Evolutionary conservation across 1,284 basidiomycete species (phyloP).

Genomic region (Calocybe gambosa): DNA sequence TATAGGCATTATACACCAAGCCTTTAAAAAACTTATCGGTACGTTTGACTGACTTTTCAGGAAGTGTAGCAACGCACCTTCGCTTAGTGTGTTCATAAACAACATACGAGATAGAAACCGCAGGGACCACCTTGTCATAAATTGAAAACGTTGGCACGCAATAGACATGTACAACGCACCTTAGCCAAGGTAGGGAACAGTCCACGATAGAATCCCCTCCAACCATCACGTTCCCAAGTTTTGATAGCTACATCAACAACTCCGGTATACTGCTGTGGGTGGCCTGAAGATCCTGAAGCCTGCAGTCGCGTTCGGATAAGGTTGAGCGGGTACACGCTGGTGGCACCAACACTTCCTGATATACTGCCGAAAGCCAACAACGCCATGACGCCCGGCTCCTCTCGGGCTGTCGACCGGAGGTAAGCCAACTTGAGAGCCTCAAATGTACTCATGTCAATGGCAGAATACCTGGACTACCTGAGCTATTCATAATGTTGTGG

Average conservation of each 20-base stretch:
- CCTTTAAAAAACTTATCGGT: slow-evolving; percentile 19
- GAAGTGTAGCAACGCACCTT: slow-evolving; percentile 39
- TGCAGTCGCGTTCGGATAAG: slow-evolving; percentile 92
- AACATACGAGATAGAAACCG: slow-evolving; percentile 92
- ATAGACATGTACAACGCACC: slow-evolving; percentile 31
- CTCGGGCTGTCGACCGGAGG: slow-evolving; percentile 69
- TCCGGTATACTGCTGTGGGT: slow-evolving; percentile 85
- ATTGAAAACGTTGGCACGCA: background rate
- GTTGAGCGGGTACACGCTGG: slow-evolving; percentile 89
- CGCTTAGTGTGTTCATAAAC: slow-evolving; percentile 82
- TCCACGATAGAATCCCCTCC: slow-evolving; percentile 94
- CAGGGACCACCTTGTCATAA: slow-evolving; percentile 71
- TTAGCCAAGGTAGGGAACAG: slow-evolving; percentile 89
- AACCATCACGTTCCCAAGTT: slow-evolving; percentile 84
- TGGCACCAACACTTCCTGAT: slow-evolving; percentile 88
- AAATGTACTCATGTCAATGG: slow-evolving; percentile 94
- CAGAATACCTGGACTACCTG: slow-evolving; percentile 53
- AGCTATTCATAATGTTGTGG: slow-evolving; percentile 1
- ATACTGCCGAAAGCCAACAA: slow-evolving; percentile 83
- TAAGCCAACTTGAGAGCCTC: slow-evolving; percentile 87
- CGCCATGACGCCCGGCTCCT: slow-evolving; percentile 81
- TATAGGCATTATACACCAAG: slow-evolving; percentile 32
- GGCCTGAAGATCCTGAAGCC: slow-evolving; percentile 90
- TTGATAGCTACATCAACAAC: slow-evolving; percentile 81
- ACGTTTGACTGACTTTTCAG: too few species aligned